phyloP scores from a whole-genome alignment of 805 yeast species.

The Priceomyces medius region DNA sequence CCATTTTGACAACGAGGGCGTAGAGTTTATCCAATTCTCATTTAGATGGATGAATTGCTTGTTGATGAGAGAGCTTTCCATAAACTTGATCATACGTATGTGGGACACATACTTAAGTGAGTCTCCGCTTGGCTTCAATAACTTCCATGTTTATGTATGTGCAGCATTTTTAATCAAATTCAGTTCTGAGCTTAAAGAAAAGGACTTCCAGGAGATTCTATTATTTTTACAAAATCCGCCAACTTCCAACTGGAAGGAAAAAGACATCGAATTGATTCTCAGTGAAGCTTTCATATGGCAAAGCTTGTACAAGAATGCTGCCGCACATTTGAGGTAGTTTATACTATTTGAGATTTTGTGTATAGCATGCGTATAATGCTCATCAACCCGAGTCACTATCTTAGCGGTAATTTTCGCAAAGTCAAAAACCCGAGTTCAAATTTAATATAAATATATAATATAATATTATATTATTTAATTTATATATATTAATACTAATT shows the following conservation, averaged over 20 bases:
- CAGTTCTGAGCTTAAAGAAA: slow-evolving; percentile 69
- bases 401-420: slow-evolving; percentile 2
- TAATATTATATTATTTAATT: too few species aligned
- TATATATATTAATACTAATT: neutral
- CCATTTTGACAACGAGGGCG: slow-evolving; percentile 76
- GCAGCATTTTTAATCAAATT: slow-evolving; percentile 93
- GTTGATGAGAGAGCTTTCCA: slow-evolving; percentile 87
- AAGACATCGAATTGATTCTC: slow-evolving; percentile 84
- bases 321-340: slow-evolving; percentile 68
- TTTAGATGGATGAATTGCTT: slow-evolving; percentile 99
- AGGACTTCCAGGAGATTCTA: slow-evolving; percentile 94
- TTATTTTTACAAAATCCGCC: slow-evolving; percentile 90
- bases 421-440: neutral
- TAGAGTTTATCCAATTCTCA: slow-evolving; percentile 94
- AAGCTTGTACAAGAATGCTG: slow-evolving; percentile 82
- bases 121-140: slow-evolving; percentile 75
- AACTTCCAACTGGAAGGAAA: slow-evolving; percentile 79
- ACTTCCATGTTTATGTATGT: slow-evolving; percentile 94
- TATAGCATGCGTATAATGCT: neutral
- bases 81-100: slow-evolving; percentile 81
- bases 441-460: too few species aligned
- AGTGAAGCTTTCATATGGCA: slow-evolving; percentile 99
- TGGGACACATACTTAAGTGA: slow-evolving; percentile 94
- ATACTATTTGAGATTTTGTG: neutral
- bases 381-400: slow-evolving; percentile 5